Base-by-base conservation (phyloP, 225 moss, liverwort and hornwort species). In the Marchantia paleacea region DNA sequence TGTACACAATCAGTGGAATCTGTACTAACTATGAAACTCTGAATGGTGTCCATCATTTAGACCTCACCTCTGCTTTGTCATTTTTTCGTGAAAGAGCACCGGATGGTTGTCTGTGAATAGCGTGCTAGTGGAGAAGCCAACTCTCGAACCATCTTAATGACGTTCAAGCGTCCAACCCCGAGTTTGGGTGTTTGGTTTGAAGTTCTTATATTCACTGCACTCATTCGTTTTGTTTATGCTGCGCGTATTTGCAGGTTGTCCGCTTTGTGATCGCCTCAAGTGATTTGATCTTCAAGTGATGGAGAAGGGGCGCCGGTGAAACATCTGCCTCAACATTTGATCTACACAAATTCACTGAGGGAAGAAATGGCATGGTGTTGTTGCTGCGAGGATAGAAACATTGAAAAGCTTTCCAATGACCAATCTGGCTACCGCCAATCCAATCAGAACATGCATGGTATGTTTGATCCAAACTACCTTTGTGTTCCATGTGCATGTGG, bases 331-430 rank as follows among this genome's bases (percentile, higher is more conserved):
- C 31, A 26, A 49, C 69, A 67, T 12, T 57, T 9, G 63, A 30
- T 53, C 53, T 18, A 25, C n/a, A 14, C 55, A 24, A 50, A 25
- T 72, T 55, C 29, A 61, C 51, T 64, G 81, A 63, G 60, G 53
- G 75, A 16, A 82, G 76, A 89, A 77, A 96, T 96, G 96, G 92
- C 84, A 79, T 96, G 92, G 86, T 94, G 92, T 83, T 89, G 94
- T 76, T 91, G 90, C 83, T 68, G 82, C 72, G 87, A 86, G 20
- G 87, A 90, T 39, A 65, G 85, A 87, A 8, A 83, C 82, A 52
- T 39, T 54, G 86, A 72, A 18, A 90, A 92, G 86, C 83, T 86
- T 28, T 82, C 89, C 58, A 88, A 91, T n/a, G 80, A 77, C 39
- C 77, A 81, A 52, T 88, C 80, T 66, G 53, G 55, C 52, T 84